Evolutionary conservation across 2,329 filamentous ascomycete genomes (phyloP).

Genomic region (Paecilomyces niveus): DNA sequence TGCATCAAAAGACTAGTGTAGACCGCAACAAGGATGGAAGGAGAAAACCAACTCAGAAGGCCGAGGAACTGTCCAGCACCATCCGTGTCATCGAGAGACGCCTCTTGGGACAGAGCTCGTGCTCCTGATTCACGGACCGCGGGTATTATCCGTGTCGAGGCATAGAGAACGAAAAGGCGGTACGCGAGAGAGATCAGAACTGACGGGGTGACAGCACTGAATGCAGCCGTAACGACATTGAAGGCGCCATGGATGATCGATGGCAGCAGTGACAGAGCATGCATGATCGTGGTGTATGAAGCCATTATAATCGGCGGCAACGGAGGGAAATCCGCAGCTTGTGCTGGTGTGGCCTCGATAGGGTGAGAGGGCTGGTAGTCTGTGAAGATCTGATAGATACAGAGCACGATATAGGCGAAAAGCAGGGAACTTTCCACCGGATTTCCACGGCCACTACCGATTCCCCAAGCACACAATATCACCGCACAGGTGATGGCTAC

Average conservation of each 20-base stretch:
- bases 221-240: conserved; percentile 80
- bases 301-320: conserved; percentile 97
- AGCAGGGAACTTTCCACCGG: conserved; percentile 90
- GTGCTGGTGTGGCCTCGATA: conserved; percentile 48
- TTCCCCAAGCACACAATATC: conserved; percentile 89
- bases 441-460: conserved; percentile 87
- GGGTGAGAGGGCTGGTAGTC: conserved; percentile 81
- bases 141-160: conserved; percentile 90
- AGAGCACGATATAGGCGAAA: conserved; percentile 96
- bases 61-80: conserved; percentile 72
- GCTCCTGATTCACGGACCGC: conserved; percentile 83
- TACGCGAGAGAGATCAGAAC: conserved; percentile 94
- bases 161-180: conserved; percentile 90
- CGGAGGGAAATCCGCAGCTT: conserved; percentile 75
- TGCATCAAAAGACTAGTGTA: conserved; percentile 95
- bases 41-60: conserved; percentile 87
- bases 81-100: conserved; percentile 77
- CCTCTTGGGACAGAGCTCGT: conserved; percentile 73
- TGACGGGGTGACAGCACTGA: conserved; percentile 91
- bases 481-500: conserved; percentile 87
- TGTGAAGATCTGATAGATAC: conserved; percentile 98
- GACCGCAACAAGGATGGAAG: conserved; percentile 87
- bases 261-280: conserved; percentile 75
- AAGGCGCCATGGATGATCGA: conserved; percentile 75
- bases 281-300: conserved; percentile 85